Evolutionary conservation across 2,329 filamentous ascomycete species (phyloP), one percentile per base, ranked within the genome.

Genomic region (Lecanosticta acicola): DNA sequence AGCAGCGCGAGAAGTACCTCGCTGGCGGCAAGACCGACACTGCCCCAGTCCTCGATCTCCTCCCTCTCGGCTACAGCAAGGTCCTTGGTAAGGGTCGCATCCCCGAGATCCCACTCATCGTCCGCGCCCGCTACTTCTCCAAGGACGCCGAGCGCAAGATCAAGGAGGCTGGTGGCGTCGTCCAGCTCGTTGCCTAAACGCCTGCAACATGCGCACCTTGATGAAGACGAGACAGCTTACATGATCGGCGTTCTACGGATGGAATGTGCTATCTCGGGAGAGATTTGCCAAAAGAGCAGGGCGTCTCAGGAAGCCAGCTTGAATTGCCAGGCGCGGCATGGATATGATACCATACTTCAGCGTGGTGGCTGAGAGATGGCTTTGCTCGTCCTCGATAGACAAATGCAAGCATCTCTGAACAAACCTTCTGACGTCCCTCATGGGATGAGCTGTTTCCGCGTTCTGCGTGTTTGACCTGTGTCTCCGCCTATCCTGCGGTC

Each of bases 101-200:
- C 66, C 91, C 93, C 67, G 79, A 91, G 68, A 81, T 97, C 67
- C 93, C 93, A 62, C 74, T 98, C 66, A 87, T 98, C 67, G 90
- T 98, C 61, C 87, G 87, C 70, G 91, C 93, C 63, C 80, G 93
- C 71, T 97, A 89, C 79, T 87, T 98, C 75, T 89, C 84, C 80
- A 85, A 86, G 71, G 84, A 95, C 72, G 93, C 93, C 62, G 93
- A 98, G 85, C 80, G 87, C 78, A 98, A 98, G 86, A 96, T 98
- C 76, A 94, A 87, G 72, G 88, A 93, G 74, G 91, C 90, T 67
- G 93, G 93, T 73, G 91, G 91, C 75, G 87, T 95, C 68, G 79
- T 94, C 67, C 88, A 96, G 81, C 81, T 96, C 71, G 87, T 96
- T 68, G 90, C 89, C 76, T 96, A 85, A 79, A 66, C 60, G 62